These are phyloP conservation scores for Coniochaeta sp. DNA, from an alignment of 2,329 filamentous ascomycete species.

Conservation along the genomic window DNA sequence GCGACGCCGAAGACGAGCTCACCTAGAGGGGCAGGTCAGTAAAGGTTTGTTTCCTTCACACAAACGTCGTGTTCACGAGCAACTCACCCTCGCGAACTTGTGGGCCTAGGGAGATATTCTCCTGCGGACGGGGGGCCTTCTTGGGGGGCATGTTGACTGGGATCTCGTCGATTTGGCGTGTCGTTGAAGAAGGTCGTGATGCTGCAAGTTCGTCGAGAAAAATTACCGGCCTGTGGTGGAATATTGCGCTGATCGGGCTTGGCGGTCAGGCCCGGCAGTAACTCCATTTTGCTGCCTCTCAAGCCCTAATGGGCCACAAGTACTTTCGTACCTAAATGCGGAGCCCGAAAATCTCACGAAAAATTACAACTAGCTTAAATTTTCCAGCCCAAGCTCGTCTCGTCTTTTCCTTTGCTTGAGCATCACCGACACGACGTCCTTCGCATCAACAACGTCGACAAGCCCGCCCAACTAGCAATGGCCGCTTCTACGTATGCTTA, in stretches of 20 bases:
- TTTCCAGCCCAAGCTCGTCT: conserved; percentile 4
- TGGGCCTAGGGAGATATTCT: conserved; percentile 98
- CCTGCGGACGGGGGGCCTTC: conserved; percentile 77
- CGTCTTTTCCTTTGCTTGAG: conserved; percentile 5
- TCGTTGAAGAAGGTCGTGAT: conserved; percentile 10
- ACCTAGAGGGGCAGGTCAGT: conserved; percentile 41
- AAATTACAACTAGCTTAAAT: conserved; percentile 10
- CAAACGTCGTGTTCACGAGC: not conserved
- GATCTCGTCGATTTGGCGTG: conserved; percentile 21
- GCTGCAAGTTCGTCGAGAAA: conserved; percentile 10
- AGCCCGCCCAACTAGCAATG: conserved; percentile 20
- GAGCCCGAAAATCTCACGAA: conserved; percentile 8
- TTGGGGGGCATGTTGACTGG: conserved; percentile 80
- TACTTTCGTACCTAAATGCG: not conserved
- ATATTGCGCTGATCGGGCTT: conserved; percentile 4
- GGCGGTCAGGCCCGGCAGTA: conserved; percentile 17
- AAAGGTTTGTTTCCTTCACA: not conserved
- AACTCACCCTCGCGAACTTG: conserved; percentile 87
- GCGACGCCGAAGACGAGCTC: conserved; percentile 98
- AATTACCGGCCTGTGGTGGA: not conserved
- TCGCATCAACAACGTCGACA: conserved; percentile 21
- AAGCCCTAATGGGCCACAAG: conserved; percentile 16
- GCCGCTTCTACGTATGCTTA: conserved; percentile 17
- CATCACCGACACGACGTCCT: conserved; percentile 15
- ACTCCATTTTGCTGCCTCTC: conserved; percentile 1